Conservation (phyloP, 1,284 basidiomycete genomes). For the Puccinia coronata region DNA sequence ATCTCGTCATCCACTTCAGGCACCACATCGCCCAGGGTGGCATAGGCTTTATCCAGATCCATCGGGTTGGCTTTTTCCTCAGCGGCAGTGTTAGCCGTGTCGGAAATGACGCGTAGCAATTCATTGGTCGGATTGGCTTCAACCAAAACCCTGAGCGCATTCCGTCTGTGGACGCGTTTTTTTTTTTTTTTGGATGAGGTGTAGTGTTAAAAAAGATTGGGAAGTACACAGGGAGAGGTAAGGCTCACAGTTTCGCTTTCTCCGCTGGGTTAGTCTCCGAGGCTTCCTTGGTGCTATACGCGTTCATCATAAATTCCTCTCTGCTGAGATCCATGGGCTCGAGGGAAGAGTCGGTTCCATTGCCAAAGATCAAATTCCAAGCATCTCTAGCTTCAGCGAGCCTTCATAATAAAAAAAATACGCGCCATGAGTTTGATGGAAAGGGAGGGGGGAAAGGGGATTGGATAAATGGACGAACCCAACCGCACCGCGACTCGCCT, state of each 20-base stretch:
- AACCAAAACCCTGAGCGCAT: constrained; percentile 19
- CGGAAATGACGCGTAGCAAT: constrained; percentile 28
- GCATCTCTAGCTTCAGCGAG: constrained; percentile 22
- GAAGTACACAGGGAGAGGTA: neutral
- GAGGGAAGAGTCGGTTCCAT: neutral
- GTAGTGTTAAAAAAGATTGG: neutral
- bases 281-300: constrained; percentile 1
- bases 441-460: neutral
- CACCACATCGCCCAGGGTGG: constrained; percentile 35
- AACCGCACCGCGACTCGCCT: constrained; percentile 26
- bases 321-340: constrained; percentile 28
- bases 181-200: neutral
- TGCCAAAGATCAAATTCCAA: constrained; percentile 20
- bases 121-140: constrained; percentile 40
- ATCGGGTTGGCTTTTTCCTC: constrained; percentile 19
- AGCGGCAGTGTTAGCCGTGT: neutral
- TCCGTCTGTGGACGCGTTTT: neutral
- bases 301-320: constrained; percentile 34
- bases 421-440: neutral
- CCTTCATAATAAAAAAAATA: neutral
- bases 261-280: constrained; percentile 1
- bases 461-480: constrained; percentile 21
- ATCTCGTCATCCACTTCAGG: constrained; percentile 47
- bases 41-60: constrained; percentile 42
- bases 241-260: constrained; percentile 26